Evolutionary conservation across 2,329 filamentous ascomycete genomes (phyloP).

Genomic region (Pezicula radicicola): DNA sequence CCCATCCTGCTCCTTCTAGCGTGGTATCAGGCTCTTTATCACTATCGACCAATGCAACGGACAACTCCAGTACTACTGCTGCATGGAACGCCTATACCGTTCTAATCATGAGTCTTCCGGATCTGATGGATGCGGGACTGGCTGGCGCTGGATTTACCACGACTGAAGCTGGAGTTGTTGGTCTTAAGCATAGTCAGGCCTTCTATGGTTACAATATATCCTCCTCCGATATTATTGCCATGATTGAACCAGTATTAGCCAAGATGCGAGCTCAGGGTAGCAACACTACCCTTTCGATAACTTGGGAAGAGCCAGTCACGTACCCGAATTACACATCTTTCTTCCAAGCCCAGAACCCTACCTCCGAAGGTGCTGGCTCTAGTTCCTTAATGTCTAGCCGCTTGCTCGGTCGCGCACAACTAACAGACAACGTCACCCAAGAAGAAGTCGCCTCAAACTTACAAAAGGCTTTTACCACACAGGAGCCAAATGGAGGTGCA

Average conservation of each 20-base stretch:
- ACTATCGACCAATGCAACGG: not conserved
- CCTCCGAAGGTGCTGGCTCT: not conserved
- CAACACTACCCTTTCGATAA: not conserved
- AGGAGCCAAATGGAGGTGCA: conserved; percentile 26
- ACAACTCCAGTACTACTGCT: not conserved
- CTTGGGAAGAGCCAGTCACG: not conserved
- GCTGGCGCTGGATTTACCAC: not conserved
- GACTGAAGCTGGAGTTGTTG: not conserved
- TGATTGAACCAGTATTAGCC: not conserved
- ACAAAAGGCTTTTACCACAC: conserved; percentile 23
- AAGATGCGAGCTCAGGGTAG: not conserved
- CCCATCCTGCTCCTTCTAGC: conserved; percentile 1
- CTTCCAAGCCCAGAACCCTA: not conserved
- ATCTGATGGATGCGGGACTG: conserved; percentile 9
- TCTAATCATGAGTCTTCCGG: not conserved
- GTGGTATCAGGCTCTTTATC: conserved; percentile 1
- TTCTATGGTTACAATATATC: conserved; percentile 3
- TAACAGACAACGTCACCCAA: conserved; percentile 25
- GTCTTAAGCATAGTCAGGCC: not conserved
- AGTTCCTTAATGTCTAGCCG: conserved; percentile 19
- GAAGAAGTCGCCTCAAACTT: conserved; percentile 15
- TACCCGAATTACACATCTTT: not conserved
- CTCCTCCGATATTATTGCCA: not conserved
- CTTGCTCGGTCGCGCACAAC: conserved; percentile 36
- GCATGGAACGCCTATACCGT: conserved; percentile 5